These are phyloP conservation scores for Penstemon newberryi DNA, from an alignment of 257 asterid genomes.

Conservation along the genomic window DNA sequence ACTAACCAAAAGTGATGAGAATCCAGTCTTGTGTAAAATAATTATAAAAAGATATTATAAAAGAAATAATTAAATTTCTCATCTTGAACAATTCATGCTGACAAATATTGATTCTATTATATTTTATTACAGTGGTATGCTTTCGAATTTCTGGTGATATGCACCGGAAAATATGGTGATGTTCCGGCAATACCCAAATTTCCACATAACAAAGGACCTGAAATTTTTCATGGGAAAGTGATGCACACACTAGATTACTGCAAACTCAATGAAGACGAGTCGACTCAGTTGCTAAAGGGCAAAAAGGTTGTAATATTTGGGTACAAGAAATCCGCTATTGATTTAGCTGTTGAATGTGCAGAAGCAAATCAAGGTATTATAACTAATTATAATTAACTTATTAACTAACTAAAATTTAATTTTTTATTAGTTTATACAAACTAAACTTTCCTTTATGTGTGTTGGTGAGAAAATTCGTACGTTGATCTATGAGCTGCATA, in stretches of 20 bases:
- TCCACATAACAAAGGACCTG: slow-evolving; percentile 70
- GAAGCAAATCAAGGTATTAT: slow-evolving; percentile 78
- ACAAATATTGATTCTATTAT: not conserved
- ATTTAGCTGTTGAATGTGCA: slow-evolving; percentile 88
- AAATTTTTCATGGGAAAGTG: slow-evolving; percentile 63
- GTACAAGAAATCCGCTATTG: slow-evolving; percentile 88
- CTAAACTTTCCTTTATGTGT: no score
- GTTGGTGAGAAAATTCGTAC: no score
- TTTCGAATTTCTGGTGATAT: slow-evolving; percentile 77
- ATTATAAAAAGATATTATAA: no score
- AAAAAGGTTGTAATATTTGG: slow-evolving; percentile 76
- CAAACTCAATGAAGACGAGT: slow-evolving; percentile 62
- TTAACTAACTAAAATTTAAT: no score
- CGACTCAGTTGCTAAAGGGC: slow-evolving; percentile 47
- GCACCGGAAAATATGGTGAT: slow-evolving; percentile 90
- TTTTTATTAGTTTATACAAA: no score
- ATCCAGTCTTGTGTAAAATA: no score
- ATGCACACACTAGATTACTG: slow-evolving; percentile 76
- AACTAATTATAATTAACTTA: no score
- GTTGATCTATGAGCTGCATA: no score
- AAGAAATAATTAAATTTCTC: no score
- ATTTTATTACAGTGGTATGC: slow-evolving; percentile 54
- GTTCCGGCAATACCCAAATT: slow-evolving; percentile 66
- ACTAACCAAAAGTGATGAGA: no score
- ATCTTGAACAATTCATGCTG: not conserved